Conservation (phyloP, 495 filamentous ascomycete species). For the Talaromyces ruber region DNA sequence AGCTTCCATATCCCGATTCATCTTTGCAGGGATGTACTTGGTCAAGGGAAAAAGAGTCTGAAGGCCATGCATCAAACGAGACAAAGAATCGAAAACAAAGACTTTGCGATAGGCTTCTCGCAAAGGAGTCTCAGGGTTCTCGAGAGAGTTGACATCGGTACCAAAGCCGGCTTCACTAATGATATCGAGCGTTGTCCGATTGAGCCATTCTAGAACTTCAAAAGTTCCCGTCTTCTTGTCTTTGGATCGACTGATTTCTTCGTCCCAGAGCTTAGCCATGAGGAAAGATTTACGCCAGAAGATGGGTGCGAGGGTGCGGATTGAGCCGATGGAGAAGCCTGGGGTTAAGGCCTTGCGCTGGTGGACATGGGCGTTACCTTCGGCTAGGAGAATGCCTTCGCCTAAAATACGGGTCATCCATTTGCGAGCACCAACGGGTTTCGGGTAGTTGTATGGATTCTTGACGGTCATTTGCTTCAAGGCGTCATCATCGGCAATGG, state of each 20-base stretch:
- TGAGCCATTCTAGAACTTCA: slow-evolving; percentile 39
- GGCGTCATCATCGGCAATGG: slow-evolving; percentile 32
- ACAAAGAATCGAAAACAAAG: slow-evolving; percentile 33
- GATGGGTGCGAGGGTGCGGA: slow-evolving; percentile 35
- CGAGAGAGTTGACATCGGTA: slow-evolving; percentile 32
- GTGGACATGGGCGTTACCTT: slow-evolving; percentile 30
- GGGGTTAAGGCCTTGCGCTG: slow-evolving; percentile 40
- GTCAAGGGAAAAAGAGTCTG: slow-evolving; percentile 34
- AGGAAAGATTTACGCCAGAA: slow-evolving; percentile 43
- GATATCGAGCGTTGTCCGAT: slow-evolving; percentile 42
- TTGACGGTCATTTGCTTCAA: slow-evolving; percentile 41
- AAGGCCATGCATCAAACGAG: slow-evolving; percentile 31
- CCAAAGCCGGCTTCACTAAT: slow-evolving; percentile 44
- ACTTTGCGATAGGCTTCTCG: slow-evolving; percentile 35
- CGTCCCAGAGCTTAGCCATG: slow-evolving; percentile 29
- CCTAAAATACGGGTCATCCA: slow-evolving; percentile 43
- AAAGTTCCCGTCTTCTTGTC: slow-evolving; percentile 19
- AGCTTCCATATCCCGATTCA: slow-evolving; percentile 35
- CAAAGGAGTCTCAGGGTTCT: slow-evolving; percentile 28
- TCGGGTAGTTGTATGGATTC: slow-evolving; percentile 46
- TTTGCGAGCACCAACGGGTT: slow-evolving; percentile 37
- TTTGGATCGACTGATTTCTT: slow-evolving; percentile 20
- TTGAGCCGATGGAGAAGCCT: slow-evolving; percentile 35
- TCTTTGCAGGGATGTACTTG: slow-evolving; percentile 32
- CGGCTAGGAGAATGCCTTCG: slow-evolving; percentile 38